Evolutionary conservation across 2,329 filamentous ascomycete genomes (phyloP), one percentile per base, ranked within the genome.

Genomic region (Calonectria montana): DNA sequence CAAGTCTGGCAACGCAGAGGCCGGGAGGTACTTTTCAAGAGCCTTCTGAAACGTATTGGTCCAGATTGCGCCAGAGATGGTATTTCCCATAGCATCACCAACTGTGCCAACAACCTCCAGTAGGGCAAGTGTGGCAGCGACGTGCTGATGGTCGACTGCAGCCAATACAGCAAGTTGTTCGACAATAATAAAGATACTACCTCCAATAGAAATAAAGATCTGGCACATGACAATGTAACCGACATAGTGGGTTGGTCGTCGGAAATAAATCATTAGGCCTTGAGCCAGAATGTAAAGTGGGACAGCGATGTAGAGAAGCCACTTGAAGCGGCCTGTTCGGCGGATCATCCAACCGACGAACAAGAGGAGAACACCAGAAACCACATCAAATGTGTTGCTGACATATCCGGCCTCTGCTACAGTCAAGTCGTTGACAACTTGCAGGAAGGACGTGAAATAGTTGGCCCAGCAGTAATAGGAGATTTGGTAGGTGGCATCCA

Each of bases 231-330:
- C 78, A 8, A 89, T 83, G 77, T 87, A 86, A 1, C 84, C 78
- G 13, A 86, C 81, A 10, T 84, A 84, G 65, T 81, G 82, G 29
- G 85, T 83, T 23, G 78, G 75, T 5, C 41, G 63, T 25, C 78
- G 74, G 76, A 80, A 80, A 47, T 80, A 71, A 43, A 80, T 80
- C 79, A 81, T 74, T 0, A 91, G 81, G 7, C 88, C 84, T 1
- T 88, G 81, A 0, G 88, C 88, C 7, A 87, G 79, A 39, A 90
- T 87, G 76, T 88, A 90, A 3, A 91, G 76, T 3, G 89, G 89
- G 2, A 90, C 82, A 4, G 84, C 87, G 47, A 88, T 84, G 68
- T 81, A 70, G 29, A 80, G 86, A 3, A 90, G 80, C 41, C 86
- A 85, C 80, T 89, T 89, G 82, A 89, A 90, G 62, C 85, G 85